phyloP scores from a whole-genome alignment of 2,329 filamentous ascomycete species.

The Alternaria atra region DNA sequence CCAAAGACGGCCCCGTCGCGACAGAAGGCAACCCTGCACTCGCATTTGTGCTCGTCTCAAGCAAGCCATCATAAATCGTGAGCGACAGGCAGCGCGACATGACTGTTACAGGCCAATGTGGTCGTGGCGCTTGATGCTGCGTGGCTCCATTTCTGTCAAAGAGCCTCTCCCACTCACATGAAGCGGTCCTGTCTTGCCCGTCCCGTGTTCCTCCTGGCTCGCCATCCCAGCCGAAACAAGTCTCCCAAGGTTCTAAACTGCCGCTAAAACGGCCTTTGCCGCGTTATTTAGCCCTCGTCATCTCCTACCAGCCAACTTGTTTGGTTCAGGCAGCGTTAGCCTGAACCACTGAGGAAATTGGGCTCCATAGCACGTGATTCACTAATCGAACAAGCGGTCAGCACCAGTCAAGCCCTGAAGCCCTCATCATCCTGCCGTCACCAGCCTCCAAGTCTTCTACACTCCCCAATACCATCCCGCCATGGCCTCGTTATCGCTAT shows the following conservation, averaged over 20 bases:
- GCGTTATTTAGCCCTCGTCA: slow-evolving; percentile 9
- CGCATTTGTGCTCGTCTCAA: slow-evolving; percentile 5
- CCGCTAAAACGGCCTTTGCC: slow-evolving; percentile 15
- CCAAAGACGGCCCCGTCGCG: slow-evolving; percentile 25
- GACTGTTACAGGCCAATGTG: neutral
- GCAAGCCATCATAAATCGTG: neutral
- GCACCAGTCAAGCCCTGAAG: slow-evolving; percentile 4
- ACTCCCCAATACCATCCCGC: slow-evolving; percentile 2
- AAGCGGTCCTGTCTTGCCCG: neutral
- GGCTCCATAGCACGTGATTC: neutral
- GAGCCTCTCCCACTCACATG: slow-evolving; percentile 1
- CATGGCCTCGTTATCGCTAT: slow-evolving; percentile 3
- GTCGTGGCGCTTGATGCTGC: slow-evolving; percentile 4
- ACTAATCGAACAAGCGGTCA: neutral
- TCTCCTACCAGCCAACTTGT: neutral
- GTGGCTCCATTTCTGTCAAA: slow-evolving; percentile 3
- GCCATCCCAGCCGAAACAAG: slow-evolving; percentile 3
- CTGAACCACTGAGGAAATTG: slow-evolving; percentile 4
- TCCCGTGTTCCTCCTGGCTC: slow-evolving; percentile 9
- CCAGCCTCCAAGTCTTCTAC: neutral
- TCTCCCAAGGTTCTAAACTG: slow-evolving; percentile 7
- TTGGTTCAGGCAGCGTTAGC: neutral
- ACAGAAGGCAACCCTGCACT: slow-evolving; percentile 31
- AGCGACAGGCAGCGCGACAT: neutral
- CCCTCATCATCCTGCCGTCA: slow-evolving; percentile 29